Evolutionary conservation across 1,284 basidiomycete genomes (phyloP), one percentile per base, ranked within the genome.

Genomic region (Ustilago lituana): DNA sequence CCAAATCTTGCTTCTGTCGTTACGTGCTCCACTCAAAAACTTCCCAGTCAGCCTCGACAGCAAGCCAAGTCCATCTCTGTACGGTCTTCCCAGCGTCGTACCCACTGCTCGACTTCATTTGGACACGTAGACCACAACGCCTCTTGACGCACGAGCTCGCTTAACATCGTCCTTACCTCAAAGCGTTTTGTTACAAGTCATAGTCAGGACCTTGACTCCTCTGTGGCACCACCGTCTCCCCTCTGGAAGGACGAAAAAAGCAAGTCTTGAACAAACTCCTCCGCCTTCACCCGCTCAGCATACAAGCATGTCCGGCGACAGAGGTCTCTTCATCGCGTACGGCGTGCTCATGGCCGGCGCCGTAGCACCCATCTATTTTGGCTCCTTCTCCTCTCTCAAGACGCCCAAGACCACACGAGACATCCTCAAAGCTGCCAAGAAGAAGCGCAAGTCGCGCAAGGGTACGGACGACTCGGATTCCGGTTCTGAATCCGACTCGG

Each of bases 301-400:
- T 31, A 22, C 37, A 53, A 48, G 29, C 58, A 66, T 61, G 66
- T 55, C 61, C 19, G 48, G 36, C 11, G 71, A 76, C 33, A 36
- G 66, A 31, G 73, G 71, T 38, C 64, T 75, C 35, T 77, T 67
- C 56, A 35, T 74, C 46, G 76, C 77, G 22, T 79, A 77, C 37
- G 73, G 63, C 48, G 74, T 71, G 35, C 56, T 77, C 22, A 76
- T 77, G 64, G 44, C 58, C 2, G 67, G 63, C 20, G 76, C 76
- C 20, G 47, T 76, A 7, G 43, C 71, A 37, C 74, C 74, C 50
- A 77, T 81, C 69, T 79, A 74, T 58, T 61, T 71, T 46, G 78
- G 77, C 29, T 70, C 76, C 20, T 77, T 65, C 43, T 48, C 59
- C 0, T 76, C 79, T 6, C 69, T 81, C 47, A 72, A 61, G 40